These are phyloP conservation scores for Saccharomycopsis sp. DNA, from an alignment of 805 yeast genomes.

Conservation along the genomic window DNA sequence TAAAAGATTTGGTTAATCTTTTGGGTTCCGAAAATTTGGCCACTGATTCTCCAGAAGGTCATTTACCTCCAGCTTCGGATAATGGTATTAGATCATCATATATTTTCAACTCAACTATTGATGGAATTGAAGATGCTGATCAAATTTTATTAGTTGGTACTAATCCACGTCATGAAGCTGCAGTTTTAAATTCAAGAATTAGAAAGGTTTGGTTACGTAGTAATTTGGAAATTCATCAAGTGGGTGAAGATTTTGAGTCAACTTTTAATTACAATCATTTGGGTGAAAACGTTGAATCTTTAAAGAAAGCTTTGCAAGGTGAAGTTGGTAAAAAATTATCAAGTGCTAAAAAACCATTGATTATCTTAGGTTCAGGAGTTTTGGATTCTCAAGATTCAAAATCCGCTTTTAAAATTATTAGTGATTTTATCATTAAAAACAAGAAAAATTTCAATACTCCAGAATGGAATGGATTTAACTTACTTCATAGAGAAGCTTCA, in stretches of 20 bases:
- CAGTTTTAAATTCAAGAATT: slow-evolving; percentile 75
- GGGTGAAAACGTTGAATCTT: slow-evolving; percentile 49
- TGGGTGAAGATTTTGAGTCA: slow-evolving; percentile 71
- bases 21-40: slow-evolving; percentile 76
- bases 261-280: slow-evolving; percentile 57
- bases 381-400: slow-evolving; percentile 53
- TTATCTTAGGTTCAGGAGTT: slow-evolving; percentile 74
- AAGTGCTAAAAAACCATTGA: slow-evolving; percentile 61
- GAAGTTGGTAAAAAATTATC: slow-evolving; percentile 58
- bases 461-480: slow-evolving; percentile 74
- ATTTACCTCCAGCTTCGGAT: slow-evolving; percentile 51
- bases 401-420: slow-evolving; percentile 48
- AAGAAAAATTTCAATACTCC: slow-evolving; percentile 50
- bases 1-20: slow-evolving; percentile 67
- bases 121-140: slow-evolving; percentile 76
- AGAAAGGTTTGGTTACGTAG: slow-evolving; percentile 72
- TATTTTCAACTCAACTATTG: slow-evolving; percentile 67
- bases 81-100: slow-evolving; percentile 71
- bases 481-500: slow-evolving; percentile 80
- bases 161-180: slow-evolving; percentile 85
- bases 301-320: slow-evolving; percentile 53
- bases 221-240: slow-evolving; percentile 54
- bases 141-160: slow-evolving; percentile 73
- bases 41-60: slow-evolving; percentile 53
- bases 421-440: slow-evolving; percentile 45